Base-by-base conservation (phyloP, 2,329 filamentous ascomycete genomes). In the Talaromyces sp. region DNA sequence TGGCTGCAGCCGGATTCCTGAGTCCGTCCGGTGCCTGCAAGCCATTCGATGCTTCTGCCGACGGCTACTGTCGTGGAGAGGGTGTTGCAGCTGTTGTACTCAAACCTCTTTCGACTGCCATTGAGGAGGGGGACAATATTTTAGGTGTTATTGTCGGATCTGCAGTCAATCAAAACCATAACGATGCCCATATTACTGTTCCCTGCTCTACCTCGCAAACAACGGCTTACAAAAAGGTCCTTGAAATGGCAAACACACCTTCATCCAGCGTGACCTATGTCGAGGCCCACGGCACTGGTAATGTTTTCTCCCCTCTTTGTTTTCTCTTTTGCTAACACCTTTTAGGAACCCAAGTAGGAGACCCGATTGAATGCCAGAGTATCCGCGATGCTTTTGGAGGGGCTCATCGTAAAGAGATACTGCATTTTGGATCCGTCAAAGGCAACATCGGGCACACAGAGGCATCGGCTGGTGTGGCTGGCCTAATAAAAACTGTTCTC, bases 21-120 rank as follows among this genome's bases (percentile, higher is more conserved):
- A 67, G 69, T 83, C 53, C 78, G 85, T 21, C 83, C 80, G 1
- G 78, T 82, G 32, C 76, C 77, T 0, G 82, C 82, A 2, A 75
- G 79, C 81, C 77, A 71, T 81, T 74, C 70, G 75, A 78, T 65
- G 66, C 63, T 1, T 66, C 64, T 1, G 82, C 78, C 0, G 69
- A 81, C 63, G 82, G 81, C 9, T 83, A 76, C 67, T 80, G 74
- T 26, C 75, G 81, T 1, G 81, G 79, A 8, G 83, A 85, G 56
- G 82, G 81, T 2, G 69, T 82, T 21, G 76, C 76, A 0, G 69
- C 74, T 0, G 62, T 86, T 0, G 68, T 85, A 0, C 62, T 86
- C 0, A 85, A 85, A 66, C 71, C 68, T 1, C 66, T 85, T 0
- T 68, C 65, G 3, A 67, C 74, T 1, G 84, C 84, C 0, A 57